Conservation (phyloP, 2,329 filamentous ascomycete species). For the Paecilomyces variotii region DNA sequence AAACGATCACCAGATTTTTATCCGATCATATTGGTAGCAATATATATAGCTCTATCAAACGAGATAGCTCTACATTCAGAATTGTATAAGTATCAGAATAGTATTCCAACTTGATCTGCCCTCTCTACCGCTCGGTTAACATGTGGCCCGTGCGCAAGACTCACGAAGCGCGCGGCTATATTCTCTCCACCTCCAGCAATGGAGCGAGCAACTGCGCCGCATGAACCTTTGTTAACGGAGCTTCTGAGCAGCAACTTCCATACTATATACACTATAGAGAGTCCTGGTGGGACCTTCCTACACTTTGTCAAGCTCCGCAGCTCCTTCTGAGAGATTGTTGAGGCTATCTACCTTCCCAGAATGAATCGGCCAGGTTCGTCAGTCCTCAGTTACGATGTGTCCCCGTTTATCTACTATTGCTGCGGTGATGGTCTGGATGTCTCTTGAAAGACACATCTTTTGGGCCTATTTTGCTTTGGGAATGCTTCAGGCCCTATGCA, state of each 20-base stretch:
- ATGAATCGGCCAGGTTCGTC: constrained; percentile 46
- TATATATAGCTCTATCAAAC: neutral
- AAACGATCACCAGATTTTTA: neutral
- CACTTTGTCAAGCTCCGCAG: constrained; percentile 5
- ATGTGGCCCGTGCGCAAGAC: constrained; percentile 2
- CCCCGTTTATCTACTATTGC: constrained; percentile 10
- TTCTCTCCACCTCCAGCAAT: constrained; percentile 21
- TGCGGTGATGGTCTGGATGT: constrained; percentile 2
- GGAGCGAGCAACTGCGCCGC: constrained; percentile 14
- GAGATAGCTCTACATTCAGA: neutral
- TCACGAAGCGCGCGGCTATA: constrained; percentile 11
- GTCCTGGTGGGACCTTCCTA: neutral
- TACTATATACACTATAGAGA: constrained; percentile 2
- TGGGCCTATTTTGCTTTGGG: neutral
- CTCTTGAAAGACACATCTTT: neutral
- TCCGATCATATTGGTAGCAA: neutral
- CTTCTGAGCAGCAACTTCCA: constrained; percentile 13
- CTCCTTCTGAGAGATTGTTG: constrained; percentile 8
- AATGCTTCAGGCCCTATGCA: neutral
- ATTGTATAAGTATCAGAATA: neutral
- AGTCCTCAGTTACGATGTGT: constrained; percentile 18
- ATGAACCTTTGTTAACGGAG: constrained; percentile 9
- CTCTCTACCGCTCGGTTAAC: neutral
- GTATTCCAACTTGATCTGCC: neutral
- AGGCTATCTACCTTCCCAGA: constrained; percentile 11